Percentiles rank a stretch among this genome's conserved stretches.
phyloP scores from a whole-genome alignment of 106 monocot genomes.

The Xerophyta viscosa region DNA sequence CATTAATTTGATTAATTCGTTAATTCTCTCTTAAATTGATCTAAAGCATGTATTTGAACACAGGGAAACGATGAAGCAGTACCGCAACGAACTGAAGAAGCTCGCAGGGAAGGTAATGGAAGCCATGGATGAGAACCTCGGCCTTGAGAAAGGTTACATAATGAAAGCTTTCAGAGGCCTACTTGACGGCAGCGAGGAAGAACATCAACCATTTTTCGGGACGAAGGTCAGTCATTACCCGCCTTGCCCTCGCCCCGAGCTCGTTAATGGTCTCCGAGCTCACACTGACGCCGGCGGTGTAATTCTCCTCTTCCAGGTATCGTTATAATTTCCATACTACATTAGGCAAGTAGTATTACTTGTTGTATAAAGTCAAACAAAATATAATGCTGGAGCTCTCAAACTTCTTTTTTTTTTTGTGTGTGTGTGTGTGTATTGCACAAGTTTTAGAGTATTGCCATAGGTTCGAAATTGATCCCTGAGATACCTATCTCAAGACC shows the following conservation, averaged over 20 bases:
- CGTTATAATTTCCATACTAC: too few relatives aligned
- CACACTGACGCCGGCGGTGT: constrained; percentile 92
- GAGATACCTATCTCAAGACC: too few relatives aligned
- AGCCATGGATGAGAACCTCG: constrained; percentile 15
- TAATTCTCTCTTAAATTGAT: not conserved
- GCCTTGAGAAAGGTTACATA: constrained; percentile 45
- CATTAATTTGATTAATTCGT: not conserved
- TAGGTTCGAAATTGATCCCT: too few relatives aligned
- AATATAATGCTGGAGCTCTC: too few relatives aligned
- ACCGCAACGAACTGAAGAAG: constrained; percentile 13
- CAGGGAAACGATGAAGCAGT: constrained; percentile 34
- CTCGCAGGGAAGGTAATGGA: constrained; percentile 27
- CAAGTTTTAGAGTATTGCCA: too few relatives aligned
- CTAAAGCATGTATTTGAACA: not conserved
- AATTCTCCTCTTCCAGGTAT: constrained; percentile 60
- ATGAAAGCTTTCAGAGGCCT: constrained; percentile 27
- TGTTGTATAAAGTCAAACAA: too few relatives aligned
- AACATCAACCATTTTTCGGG: constrained; percentile 33
- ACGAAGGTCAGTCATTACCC: constrained; percentile 59
- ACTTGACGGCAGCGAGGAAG: constrained; percentile 4
- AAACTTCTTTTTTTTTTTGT: too few relatives aligned
- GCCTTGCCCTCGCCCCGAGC: constrained; percentile 25
- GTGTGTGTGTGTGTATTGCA: too few relatives aligned
- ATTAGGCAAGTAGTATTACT: too few relatives aligned
- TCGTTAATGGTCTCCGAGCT: constrained; percentile 36